Percentiles rank a stretch among this genome's conserved stretches.
Conservation (phyloP, 805 yeast genomes). For the Kockiozyma suomiensis region DNA sequence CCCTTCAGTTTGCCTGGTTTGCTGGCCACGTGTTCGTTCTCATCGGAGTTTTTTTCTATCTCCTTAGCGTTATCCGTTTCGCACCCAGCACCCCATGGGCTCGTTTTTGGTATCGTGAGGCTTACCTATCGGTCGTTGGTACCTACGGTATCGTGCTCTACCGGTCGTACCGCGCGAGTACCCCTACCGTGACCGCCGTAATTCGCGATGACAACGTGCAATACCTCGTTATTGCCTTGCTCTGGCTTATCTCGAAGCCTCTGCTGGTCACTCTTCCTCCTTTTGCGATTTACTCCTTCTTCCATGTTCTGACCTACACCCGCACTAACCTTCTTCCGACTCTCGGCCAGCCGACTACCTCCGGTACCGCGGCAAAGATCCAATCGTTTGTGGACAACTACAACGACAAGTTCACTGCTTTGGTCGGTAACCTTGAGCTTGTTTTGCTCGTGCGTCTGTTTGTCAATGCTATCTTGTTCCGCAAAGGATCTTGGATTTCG, state of each 20-base stretch:
- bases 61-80: slow-evolving; percentile 43
- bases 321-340: slow-evolving; percentile 69
- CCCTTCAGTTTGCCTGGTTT: slow-evolving; percentile 79
- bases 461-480: slow-evolving; percentile 58
- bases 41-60: slow-evolving; percentile 46
- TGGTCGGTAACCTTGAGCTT: slow-evolving; percentile 64
- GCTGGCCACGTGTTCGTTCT: slow-evolving; percentile 55
- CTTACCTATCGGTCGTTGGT: slow-evolving; percentile 64
- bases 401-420: slow-evolving; percentile 60
- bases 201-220: slow-evolving; percentile 70
- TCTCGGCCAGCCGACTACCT: slow-evolving; percentile 45
- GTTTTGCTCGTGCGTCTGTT: slow-evolving; percentile 47
- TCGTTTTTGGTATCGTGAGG: slow-evolving; percentile 56
- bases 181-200: slow-evolving; percentile 40
- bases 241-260: slow-evolving; percentile 62
- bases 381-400: slow-evolving; percentile 53
- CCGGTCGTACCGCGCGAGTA: slow-evolving; percentile 51
- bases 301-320: slow-evolving; percentile 77
- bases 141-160: slow-evolving; percentile 76
- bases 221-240: slow-evolving; percentile 59
- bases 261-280: slow-evolving; percentile 68
- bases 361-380: slow-evolving; percentile 42
- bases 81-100: slow-evolving; percentile 42
- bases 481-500: slow-evolving; percentile 60
- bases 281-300: slow-evolving; percentile 72